Base-by-base conservation (phyloP, 2,329 filamentous ascomycete species). In the Pyricularia pennisetigena region DNA sequence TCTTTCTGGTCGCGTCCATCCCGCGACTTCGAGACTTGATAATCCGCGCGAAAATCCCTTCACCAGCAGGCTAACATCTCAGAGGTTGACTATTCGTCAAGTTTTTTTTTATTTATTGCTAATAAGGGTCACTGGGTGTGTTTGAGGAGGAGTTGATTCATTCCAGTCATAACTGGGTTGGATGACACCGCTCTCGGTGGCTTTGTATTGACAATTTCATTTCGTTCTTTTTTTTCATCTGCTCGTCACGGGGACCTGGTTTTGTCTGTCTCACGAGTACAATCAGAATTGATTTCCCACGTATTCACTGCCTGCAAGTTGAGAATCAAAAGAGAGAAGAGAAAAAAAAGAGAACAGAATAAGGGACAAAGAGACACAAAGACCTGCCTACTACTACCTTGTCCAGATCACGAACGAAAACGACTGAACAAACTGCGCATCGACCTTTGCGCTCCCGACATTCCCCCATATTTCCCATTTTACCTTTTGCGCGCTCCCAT, bases 261-360 rank as follows among this genome's bases (percentile, higher is more conserved):
- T 75, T 74, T 77, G 70, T 75, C 57, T 61, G 57, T 75, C 73
- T 75, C 71, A 70, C 72, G 76, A 78, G 75, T 78, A 81, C 80
- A 83, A 83, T 83, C 80, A 83, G 77, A 83, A 84, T 84, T 84
- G 80, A 83, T 79, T 82, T 80, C 66, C 68, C 71, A 57, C 69
- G 68, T 71, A 71, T 72, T 72, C 69, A 72, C 69, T 71, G 71
- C 71, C 70, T 75, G 72, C 74, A 74, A 74, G 72, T 73, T 76
- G 72, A 75, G 75, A 75, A 78, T 79, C 75, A 76, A 77, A 72
- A 74, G 76, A 76, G 32, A 35, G 32, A 35, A 35, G 32, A 35
- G 32, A 35, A 35, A 35, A 35, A 35, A 32, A 32, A 32, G 32
- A 35, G 6, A 35, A 75, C 74, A 64, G 71, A 70, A 71, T 73